Evolutionary conservation across 768 basidiomycete genomes (phyloP), one percentile per base, ranked within the genome.

Genomic region (Suillus luteus): DNA sequence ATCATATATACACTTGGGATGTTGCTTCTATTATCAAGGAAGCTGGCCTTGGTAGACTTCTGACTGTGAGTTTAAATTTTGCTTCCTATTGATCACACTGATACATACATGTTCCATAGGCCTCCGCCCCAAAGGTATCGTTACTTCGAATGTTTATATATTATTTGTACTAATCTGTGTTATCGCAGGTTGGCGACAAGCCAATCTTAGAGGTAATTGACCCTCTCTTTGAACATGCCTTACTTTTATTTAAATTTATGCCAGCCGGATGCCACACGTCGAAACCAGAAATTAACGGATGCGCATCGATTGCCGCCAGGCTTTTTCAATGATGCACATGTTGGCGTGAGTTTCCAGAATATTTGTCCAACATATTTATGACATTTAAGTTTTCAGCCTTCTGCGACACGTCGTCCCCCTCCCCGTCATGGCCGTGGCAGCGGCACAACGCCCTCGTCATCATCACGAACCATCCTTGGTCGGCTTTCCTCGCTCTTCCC

Each of bases 1-100:
- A 19, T 19, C 52, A 54, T 19, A 54, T 54, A 54, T 54, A 54
- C 52, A 54, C 33, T n/a, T 54, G 52, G 52, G 52, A 54, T 54
- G 52, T 35, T 6, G 19, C 19, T 54, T 33, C 31, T 54, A 54
- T 54, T 5, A 5, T 54, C 17, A 54, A 19, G 31, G 52, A 54
- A 54, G 52, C 52, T n/a, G 52, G 52, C 52, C 6, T 35, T 12
- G 52, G 33, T 35, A 33, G n/a, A 35, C 52, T 54, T 54, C 6
- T 54, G 33, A 54, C 19, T 35, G 52, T 54, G 52, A 54, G 52
- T 12, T 54, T 54, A 31, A 33, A 12, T 54, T 5, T 6, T 19
- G 19, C 33, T 33, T 51, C 49, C 15, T 27, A 17, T 33, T 27
- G 31, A 54, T 12, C 19, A 33, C 19, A 33, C 17, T 54, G 31